Evolutionary conservation across 169 alveolate species (phyloP).

Genomic region (Eimeria necatrix): DNA sequence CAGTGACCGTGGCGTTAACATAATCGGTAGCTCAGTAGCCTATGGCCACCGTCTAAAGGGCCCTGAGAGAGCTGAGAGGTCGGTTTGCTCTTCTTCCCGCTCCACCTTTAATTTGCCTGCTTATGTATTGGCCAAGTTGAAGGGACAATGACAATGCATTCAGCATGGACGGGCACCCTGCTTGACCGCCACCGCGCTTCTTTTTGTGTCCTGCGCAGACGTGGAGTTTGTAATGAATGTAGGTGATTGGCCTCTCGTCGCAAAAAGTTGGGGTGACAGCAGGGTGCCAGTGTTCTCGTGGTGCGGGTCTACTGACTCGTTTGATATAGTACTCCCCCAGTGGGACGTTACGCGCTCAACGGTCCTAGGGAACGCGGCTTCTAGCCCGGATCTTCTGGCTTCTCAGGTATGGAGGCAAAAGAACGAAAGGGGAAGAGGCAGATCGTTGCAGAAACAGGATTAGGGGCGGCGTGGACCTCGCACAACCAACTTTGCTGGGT

Average conservation of each 20-base stretch:
- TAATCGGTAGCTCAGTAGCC: neutral
- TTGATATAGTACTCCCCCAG: slow-evolving; percentile 77
- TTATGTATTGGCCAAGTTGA: too few species aligned
- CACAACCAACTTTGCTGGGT: too few species aligned
- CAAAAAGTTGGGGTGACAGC: slow-evolving; percentile 48
- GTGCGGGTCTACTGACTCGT: slow-evolving; percentile 75
- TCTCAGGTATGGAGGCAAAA: slow-evolving; percentile 61
- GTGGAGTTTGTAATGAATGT: slow-evolving; percentile 77
- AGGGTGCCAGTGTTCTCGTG: slow-evolving; percentile 78
- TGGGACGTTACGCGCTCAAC: slow-evolving; percentile 81
- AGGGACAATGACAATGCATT: too few species aligned
- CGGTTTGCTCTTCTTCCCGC: too few species aligned
- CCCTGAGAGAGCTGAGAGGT: too few species aligned
- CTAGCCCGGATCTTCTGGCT: slow-evolving; percentile 72
- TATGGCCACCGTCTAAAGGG: too few species aligned
- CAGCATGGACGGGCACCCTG: too few species aligned
- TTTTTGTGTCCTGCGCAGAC: slow-evolving; percentile 46
- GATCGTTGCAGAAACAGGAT: too few species aligned
- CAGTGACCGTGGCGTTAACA: neutral
- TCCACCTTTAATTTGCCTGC: too few species aligned
- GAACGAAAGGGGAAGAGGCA: neutral
- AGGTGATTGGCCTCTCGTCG: slow-evolving; percentile 81
- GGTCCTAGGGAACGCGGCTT: slow-evolving; percentile 41
- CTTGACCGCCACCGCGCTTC: too few species aligned
- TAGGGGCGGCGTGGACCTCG: too few species aligned